Conservation (phyloP, 2,329 filamentous ascomycete species). For the Diaporthe sp. region DNA sequence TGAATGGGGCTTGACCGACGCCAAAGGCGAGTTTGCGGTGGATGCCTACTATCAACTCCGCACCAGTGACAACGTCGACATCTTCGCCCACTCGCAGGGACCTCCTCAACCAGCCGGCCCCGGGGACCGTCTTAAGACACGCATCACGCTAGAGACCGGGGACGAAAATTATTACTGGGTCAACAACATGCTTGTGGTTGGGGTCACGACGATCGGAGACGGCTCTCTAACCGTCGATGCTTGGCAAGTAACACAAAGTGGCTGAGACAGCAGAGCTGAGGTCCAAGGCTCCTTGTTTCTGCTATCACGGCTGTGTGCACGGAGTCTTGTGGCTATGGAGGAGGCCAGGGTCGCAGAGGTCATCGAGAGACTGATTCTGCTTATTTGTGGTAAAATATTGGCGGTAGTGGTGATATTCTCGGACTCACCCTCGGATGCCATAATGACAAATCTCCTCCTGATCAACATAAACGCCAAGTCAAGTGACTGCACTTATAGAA, state of each 20-base stretch:
- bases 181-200: slow-evolving; percentile 6
- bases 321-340: background rate
- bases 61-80: slow-evolving; percentile 1
- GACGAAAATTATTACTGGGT: slow-evolving; percentile 9
- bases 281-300: too few relatives aligned
- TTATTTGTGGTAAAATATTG: too few relatives aligned
- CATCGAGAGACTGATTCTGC: background rate
- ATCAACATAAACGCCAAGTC: background rate
- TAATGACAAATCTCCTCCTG: background rate
- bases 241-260: background rate
- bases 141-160: background rate
- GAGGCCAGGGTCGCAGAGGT: background rate
- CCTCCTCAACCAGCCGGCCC: background rate
- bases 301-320: background rate
- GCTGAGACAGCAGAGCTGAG: background rate
- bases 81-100: background rate
- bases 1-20: background rate
- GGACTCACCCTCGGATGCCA: background rate
- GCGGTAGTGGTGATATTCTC: too few relatives aligned
- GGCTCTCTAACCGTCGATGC: background rate
- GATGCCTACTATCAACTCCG: slow-evolving; percentile 2
- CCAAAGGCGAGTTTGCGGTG: background rate
- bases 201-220: background rate
- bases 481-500: background rate
- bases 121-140: background rate